A percentile compares a stretch with the other conserved stretches of the same genome.
These are phyloP conservation scores for Luffa acutangula DNA, from an alignment of 306 rosid species.

Conservation along the genomic window DNA sequence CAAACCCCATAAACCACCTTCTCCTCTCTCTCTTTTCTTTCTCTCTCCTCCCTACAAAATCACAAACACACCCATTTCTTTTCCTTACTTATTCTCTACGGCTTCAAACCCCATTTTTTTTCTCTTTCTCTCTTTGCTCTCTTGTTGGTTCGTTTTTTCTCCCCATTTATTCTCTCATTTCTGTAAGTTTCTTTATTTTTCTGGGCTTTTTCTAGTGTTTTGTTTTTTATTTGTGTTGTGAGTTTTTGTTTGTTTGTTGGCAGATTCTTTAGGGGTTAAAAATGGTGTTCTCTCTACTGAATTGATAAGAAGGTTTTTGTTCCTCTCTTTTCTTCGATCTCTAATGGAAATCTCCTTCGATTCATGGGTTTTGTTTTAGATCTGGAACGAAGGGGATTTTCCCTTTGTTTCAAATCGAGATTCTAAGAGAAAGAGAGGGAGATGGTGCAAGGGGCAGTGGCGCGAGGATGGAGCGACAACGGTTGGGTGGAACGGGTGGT, in stretches of 20 bases:
- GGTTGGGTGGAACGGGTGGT: too few relatives aligned
- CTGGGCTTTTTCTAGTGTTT: background rate
- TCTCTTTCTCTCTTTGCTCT: conserved; percentile 48
- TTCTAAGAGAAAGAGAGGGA: too few relatives aligned
- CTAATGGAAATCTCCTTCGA: too few relatives aligned
- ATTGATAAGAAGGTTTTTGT: conserved; percentile 13
- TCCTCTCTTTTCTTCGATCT: conserved; percentile 44
- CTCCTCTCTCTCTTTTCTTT: background rate
- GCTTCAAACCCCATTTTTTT: too few relatives aligned
- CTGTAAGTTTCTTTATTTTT: conserved; percentile 11
- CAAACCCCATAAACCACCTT: background rate
- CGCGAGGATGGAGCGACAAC: too few relatives aligned
- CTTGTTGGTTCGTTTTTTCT: conserved; percentile 34
- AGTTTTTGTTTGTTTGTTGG: conserved; percentile 8
- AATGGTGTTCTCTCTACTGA: conserved; percentile 22
- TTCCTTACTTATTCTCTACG: too few relatives aligned
- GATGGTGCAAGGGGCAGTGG: too few relatives aligned
- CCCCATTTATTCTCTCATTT: conserved; percentile 37
- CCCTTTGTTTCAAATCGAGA: too few relatives aligned
- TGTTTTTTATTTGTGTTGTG: too few relatives aligned
- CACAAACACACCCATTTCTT: background rate
- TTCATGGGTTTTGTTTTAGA: too few relatives aligned
- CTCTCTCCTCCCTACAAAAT: background rate
- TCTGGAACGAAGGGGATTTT: too few relatives aligned
- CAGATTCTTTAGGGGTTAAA: conserved; percentile 40